A percentile compares a stretch with the other conserved stretches of the same genome.
These are phyloP conservation scores for Arbutus unedo DNA, from an alignment of 148 eudicot species.

Conservation along the genomic window DNA sequence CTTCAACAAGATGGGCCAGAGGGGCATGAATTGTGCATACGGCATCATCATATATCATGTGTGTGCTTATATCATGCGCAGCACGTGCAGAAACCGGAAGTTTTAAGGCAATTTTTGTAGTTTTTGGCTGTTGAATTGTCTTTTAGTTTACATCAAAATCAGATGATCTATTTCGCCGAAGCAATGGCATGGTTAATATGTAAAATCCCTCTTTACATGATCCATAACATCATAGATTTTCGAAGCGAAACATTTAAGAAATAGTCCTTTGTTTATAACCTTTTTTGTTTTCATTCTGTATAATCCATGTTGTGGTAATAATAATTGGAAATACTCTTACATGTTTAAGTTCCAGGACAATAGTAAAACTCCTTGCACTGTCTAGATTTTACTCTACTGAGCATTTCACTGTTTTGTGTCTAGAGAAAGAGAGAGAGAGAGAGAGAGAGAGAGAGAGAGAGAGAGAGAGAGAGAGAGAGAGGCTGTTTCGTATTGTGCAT, in stretches of 20 bases:
- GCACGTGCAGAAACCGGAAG: background rate
- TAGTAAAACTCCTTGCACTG: background rate
- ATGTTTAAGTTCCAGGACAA: background rate
- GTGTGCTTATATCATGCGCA: background rate
- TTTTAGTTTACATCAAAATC: background rate
- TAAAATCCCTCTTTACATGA: background rate
- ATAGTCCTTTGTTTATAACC: background rate
- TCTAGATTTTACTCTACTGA: no score
- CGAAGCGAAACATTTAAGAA: background rate
- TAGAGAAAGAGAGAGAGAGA: no score
- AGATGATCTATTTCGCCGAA: background rate
- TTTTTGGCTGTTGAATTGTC: background rate
- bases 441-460: no score
- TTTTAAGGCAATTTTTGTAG: background rate
- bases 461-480: no score
- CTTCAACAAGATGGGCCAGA: conserved; percentile 8
- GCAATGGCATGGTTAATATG: background rate
- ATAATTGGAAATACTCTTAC: background rate
- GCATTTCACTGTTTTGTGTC: no score
- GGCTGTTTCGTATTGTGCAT: no score
- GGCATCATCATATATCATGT: no score
- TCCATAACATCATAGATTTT: background rate
- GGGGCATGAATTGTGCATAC: background rate
- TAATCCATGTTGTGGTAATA: background rate
- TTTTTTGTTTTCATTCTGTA: background rate